Evolutionary conservation across 345 rosid genomes (phyloP), one percentile per base, ranked within the genome.

Genomic region (Syzygium aqueum): DNA sequence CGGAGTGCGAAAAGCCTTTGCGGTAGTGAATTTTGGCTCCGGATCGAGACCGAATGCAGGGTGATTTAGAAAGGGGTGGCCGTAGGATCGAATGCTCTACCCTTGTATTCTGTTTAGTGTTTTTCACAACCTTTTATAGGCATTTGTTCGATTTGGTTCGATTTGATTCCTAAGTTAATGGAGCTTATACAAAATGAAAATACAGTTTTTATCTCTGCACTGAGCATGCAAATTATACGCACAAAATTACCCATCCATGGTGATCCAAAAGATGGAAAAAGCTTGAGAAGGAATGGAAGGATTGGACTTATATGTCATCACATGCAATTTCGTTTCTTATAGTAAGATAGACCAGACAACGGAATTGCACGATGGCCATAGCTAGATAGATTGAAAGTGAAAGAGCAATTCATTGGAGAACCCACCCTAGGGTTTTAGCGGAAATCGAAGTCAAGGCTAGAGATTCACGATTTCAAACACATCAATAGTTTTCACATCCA

Each of bases 401-500:
- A 73, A 73, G 82, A 49, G 49, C 82, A 73, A 73, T 73, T 73
- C 82, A 73, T 2, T 37, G 82, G 82, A 37, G 82, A 65, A 33
- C 27, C 82, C 25, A 73, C 27, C 82, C 25, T 19, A 37, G 49
- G 80, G 82, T 7, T 43, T 37, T 21, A 16, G 49, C 10, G 49
- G 82, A 37, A 37, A 5, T 19, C 49, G 27, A 9, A 37, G 46
- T 40, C 49, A 37, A 73, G 49, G 25, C 49, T 37, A 37, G 49
- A 73, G 82, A 21, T 40, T 19, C 27, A 19, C 82, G 49, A 37
- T 19, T 6, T 37, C 17, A 19, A 12, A 6, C 73, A 33, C 80
- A 73, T 73, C 82, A 22, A 56, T 37, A 30, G 46, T 83, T 80
- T 21, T 77, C 85, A 43, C 61, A 90, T 89, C 90, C 86, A 17